Base-by-base conservation (phyloP, 129 eudicot genomes). In the Glebionis coronaria region DNA sequence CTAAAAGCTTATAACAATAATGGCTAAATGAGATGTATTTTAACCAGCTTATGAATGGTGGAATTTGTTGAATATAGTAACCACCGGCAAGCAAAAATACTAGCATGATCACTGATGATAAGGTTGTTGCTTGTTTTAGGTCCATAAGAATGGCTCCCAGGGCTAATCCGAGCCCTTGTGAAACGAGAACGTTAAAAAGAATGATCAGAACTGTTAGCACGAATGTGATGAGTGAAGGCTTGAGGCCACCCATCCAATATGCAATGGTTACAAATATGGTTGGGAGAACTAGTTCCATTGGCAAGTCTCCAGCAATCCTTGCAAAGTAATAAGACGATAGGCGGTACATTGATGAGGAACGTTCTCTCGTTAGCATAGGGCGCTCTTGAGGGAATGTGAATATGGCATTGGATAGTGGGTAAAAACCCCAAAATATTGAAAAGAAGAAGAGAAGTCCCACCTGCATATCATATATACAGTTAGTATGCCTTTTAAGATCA, bases 241-340 rank as follows among this genome's bases (percentile, higher is more conserved):
- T 92, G 16, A 92, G 89, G 29, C 98, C 98, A 9, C 96, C 87
- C 98, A 92, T 92, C 91, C 94, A 92, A 55, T 92, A 92, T 54
- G 96, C 65, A 18, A 86, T 63, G 20, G 87, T 83, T 20, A 82
- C 75, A 57, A 83, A 92, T 21, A 86, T 75, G 10, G 96, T 92
- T 11, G 98, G 98, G 29, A 92, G 95, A 12, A 88, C 82, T 16
- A 92, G 89, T 66, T 92, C 98, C 98, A 88, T 92, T 18, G 98
- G 98, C n/a, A 92, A 74, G 68, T 92, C 98, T 4, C 96, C 95
- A 0, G 83, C 91, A 35, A 74, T 86, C 75, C 98, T 77, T 7
- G 98, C 95, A 19, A 88, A 78, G 84, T 81, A 92, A 61, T 92
- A 92, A 13, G 98, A 80, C 11, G 98, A 92, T 15, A 92, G 96